These are phyloP conservation scores for Talaromyces pinophilus DNA, from an alignment of 2,329 filamentous ascomycete species.

Conservation along the genomic window DNA sequence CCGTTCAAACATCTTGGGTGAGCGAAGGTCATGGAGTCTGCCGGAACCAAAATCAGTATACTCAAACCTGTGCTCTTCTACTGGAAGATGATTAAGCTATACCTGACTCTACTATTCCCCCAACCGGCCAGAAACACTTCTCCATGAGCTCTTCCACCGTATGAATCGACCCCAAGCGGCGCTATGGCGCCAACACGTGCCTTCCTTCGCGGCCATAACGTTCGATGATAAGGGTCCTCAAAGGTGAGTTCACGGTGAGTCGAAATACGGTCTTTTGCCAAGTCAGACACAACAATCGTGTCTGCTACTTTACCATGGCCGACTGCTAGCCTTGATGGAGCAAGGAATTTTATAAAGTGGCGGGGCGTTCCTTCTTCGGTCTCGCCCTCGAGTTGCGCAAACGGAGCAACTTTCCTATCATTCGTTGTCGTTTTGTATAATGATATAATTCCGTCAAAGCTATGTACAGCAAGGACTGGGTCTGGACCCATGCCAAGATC, in stretches of 20 bases:
- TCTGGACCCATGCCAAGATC: conserved; percentile 46
- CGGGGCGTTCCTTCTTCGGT: conserved; percentile 32
- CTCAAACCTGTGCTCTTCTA: not conserved
- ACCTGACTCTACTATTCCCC: conserved; percentile 57
- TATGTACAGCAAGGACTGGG: conserved; percentile 54
- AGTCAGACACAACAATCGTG: conserved; percentile 54
- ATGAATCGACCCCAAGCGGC: conserved; percentile 33
- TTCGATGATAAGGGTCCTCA: conserved; percentile 26
- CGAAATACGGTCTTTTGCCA: conserved; percentile 50
- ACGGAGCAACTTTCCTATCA: conserved; percentile 39
- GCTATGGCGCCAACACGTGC: conserved; percentile 40
- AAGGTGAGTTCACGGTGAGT: conserved; percentile 40
- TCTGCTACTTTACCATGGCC: conserved; percentile 48
- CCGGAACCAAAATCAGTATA: not conserved
- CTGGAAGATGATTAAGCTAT: conserved; percentile 13
- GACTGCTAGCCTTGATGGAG: conserved; percentile 52
- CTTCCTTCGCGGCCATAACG: conserved; percentile 24
- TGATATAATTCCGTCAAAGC: conserved; percentile 51
- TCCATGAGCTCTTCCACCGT: conserved; percentile 39
- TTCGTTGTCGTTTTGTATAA: conserved; percentile 48
- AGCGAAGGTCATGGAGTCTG: conserved; percentile 63
- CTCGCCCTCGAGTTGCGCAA: conserved; percentile 33
- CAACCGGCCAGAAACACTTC: conserved; percentile 62
- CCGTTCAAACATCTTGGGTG: conserved; percentile 49
- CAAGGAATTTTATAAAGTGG: conserved; percentile 58